Base-by-base conservation (phyloP, 805 yeast species). In the Metschnikowia colocasiae region DNA sequence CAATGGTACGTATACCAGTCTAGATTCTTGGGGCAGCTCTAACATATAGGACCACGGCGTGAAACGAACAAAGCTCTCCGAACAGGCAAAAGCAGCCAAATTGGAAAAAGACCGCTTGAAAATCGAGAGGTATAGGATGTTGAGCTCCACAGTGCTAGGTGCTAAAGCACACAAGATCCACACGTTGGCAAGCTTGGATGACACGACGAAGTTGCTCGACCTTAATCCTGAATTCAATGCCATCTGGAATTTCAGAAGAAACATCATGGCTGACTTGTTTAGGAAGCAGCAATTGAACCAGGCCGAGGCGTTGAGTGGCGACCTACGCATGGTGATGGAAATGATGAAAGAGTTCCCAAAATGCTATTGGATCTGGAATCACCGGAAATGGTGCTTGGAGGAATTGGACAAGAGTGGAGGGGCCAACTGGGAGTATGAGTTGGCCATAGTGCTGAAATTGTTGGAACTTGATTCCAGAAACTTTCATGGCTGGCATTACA, bases 301-400 rank as follows among this genome's bases (percentile, higher is more conserved):
- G 36, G 49, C 23, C 32, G 43, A 36, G 43, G 43, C 55, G 7
- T 68, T 85, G 36, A 71, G 71, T 1, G 62, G 68, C 3, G 99
- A 92, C 54, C 69, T 94, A 38, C 53, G 65, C 20, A 81, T 87
- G 59, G 74, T 82, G 1, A 71, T 83, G 68, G 64, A 62, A 0
- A 78, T 81, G 53, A 65, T 94, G 56, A 78, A 78, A 46, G 65
- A 73, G 47, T 83, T 67, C 54, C 98, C 99, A 1, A 94, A 94
- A 62, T 88, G 91, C 34, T 94, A 94, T 61, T 94, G 98, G 97
- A 83, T 94, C 10, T 94, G 98, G 97, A 86, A 83, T 56, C 97
- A 94, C 62, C 73, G 99, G 31, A 68, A 78, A 9, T 94, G 99
- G 98, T 77, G 86, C 37, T 65, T 92, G 33, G 57, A 56, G 45